Conservation (phyloP, 306 rosid genomes). For the Prunus kanzakura region DNA sequence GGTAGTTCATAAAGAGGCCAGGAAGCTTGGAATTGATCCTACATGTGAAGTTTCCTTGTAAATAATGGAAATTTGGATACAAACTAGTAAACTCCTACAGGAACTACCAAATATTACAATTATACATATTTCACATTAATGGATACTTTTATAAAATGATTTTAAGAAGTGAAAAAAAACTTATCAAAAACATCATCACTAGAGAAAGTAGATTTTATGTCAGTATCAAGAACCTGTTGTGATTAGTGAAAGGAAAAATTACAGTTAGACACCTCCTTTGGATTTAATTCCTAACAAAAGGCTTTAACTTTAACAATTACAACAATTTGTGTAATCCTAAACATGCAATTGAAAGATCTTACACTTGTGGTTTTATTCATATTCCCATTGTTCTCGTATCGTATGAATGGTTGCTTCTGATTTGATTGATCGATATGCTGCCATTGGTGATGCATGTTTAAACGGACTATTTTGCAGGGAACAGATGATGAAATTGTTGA, state of each 20-base stretch:
- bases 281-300: not conserved
- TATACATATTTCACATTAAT: too few relatives aligned
- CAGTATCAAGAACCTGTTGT: not conserved
- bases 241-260: not conserved
- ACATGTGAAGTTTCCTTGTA: too few relatives aligned
- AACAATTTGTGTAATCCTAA: not conserved
- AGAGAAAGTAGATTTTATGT: not conserved
- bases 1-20: too few relatives aligned
- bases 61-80: too few relatives aligned
- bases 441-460: slow-evolving; percentile 20
- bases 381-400: not conserved
- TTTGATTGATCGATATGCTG: slow-evolving; percentile 14
- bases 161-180: not conserved
- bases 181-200: not conserved
- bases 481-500: slow-evolving; percentile 92
- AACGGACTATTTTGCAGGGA: slow-evolving; percentile 62
- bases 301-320: not conserved
- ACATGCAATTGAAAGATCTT: not conserved
- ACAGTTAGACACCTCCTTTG: not conserved
- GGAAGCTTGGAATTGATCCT: too few relatives aligned
- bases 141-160: too few relatives aligned
- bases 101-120: too few relatives aligned
- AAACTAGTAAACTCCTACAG: too few relatives aligned
- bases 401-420: not conserved
- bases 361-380: not conserved